These are phyloP conservation scores for Byssothecium circinans DNA, from an alignment of 2,329 filamentous ascomycete genomes.

Conservation along the genomic window DNA sequence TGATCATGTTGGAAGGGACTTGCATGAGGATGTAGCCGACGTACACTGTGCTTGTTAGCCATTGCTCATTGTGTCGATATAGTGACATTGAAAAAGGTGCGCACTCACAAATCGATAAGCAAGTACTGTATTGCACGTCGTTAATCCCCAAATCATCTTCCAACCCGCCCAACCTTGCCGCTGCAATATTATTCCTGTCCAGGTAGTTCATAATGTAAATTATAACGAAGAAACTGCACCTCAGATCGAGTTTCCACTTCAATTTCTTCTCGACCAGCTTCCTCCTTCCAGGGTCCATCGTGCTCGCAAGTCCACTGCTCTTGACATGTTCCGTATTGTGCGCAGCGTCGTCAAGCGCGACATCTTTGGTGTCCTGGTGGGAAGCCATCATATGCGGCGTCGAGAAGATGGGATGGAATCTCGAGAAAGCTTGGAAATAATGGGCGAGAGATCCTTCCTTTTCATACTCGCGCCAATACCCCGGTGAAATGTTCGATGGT, in stretches of 20 bases:
- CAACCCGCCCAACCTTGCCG: slow-evolving; percentile 37
- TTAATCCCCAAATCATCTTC: slow-evolving; percentile 35
- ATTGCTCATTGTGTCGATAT: too few species aligned
- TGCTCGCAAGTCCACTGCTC: slow-evolving; percentile 1
- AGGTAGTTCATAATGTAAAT: slow-evolving; percentile 43
- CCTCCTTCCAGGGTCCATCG: slow-evolving; percentile 33
- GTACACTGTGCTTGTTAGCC: slow-evolving; percentile 17
- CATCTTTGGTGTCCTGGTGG: not conserved
- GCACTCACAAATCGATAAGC: slow-evolving; percentile 33
- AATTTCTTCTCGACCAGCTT: slow-evolving; percentile 36
- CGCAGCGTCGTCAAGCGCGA: not conserved
- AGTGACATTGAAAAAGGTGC: not conserved
- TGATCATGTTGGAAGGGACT: slow-evolving; percentile 46
- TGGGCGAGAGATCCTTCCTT: not conserved
- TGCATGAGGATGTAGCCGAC: slow-evolving; percentile 23
- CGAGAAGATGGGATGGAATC: not conserved
- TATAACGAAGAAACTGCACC: slow-evolving; percentile 38
- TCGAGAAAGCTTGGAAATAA: not conserved
- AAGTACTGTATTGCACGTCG: slow-evolving; percentile 38
- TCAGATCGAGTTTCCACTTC: slow-evolving; percentile 38
- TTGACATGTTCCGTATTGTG: slow-evolving; percentile 8
- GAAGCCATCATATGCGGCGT: not conserved
- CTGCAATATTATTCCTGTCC: slow-evolving; percentile 39
- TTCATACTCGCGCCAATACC: not conserved
- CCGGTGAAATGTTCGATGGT: too few species aligned